A percentile compares a stretch with the other conserved stretches of the same genome.
Evolutionary conservation across 176 grass and related monocot genomes (phyloP).

Genomic region (Melocanna baccifera): DNA sequence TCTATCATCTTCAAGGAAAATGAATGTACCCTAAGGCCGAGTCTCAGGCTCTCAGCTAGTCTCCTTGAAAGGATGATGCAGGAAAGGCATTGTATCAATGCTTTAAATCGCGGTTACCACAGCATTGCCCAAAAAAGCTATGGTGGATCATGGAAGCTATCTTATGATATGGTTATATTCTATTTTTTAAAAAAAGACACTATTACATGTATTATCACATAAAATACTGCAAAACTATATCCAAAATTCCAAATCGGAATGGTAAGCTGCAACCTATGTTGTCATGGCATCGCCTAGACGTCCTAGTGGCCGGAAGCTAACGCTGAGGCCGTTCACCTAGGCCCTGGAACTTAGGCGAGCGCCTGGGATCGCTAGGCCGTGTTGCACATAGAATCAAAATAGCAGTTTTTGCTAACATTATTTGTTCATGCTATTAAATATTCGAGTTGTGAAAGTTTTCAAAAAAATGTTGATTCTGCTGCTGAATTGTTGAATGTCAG

Average conservation of each 20-base stretch:
- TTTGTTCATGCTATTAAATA: too few relatives aligned
- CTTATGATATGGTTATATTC: not conserved
- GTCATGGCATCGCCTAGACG: too few relatives aligned
- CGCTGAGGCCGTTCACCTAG: too few relatives aligned
- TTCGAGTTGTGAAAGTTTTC: too few relatives aligned
- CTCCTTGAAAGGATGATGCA: not conserved
- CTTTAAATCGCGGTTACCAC: not conserved
- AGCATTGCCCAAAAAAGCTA: not conserved
- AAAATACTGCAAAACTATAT: slow-evolving; percentile 15
- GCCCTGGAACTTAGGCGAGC: too few relatives aligned
- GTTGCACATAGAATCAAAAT: too few relatives aligned
- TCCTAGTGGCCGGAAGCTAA: too few relatives aligned
- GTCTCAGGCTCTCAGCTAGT: not conserved
- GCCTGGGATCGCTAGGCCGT: too few relatives aligned
- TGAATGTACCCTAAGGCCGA: not conserved
- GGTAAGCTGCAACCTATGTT: not conserved
- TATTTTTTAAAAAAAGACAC: not conserved
- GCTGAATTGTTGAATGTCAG: too few relatives aligned
- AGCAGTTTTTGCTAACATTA: too few relatives aligned
- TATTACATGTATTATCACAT: not conserved
- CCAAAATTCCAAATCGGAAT: not conserved
- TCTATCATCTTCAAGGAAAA: slow-evolving; percentile 9
- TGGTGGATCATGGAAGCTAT: not conserved
- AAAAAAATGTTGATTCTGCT: too few relatives aligned
- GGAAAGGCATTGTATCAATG: not conserved